These are phyloP conservation scores for Lichtheimia hyalospora DNA, from an alignment of 371 early-diverging fungal genomes.

Conservation along the genomic window DNA sequence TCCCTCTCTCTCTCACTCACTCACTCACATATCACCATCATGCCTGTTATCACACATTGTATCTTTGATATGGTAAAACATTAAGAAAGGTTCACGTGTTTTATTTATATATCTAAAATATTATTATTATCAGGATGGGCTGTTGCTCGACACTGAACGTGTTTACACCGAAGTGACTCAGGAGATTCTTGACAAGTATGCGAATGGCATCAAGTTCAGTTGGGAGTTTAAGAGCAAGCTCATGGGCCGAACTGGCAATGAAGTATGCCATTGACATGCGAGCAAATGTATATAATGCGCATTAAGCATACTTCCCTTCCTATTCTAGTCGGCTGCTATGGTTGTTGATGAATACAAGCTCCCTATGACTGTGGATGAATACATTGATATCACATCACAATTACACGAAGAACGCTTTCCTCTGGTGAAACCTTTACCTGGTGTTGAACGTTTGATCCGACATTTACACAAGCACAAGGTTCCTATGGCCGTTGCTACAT, in stretches of 20 bases:
- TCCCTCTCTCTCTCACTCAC: neutral
- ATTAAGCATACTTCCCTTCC: neutral
- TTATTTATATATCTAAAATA: neutral
- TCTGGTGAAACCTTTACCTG: conserved; percentile 64
- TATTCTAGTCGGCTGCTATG: conserved; percentile 65
- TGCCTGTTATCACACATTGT: conserved; percentile 68
- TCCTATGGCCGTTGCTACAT: conserved; percentile 91
- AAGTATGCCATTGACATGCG: conserved; percentile 32
- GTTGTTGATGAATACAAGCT: conserved; percentile 63
- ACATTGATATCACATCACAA: conserved; percentile 45
- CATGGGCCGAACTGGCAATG: conserved; percentile 75
- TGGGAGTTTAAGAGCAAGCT: conserved; percentile 81
- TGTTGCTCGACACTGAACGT: conserved; percentile 76
- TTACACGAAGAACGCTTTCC: conserved; percentile 63
- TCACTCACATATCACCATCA: neutral
- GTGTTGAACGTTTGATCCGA: conserved; percentile 71
- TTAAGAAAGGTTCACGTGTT: too few relatives aligned
- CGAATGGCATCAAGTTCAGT: conserved; percentile 66
- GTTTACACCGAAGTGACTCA: conserved; percentile 87
- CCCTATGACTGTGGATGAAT: conserved; percentile 83
- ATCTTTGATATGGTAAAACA: conserved; percentile 90
- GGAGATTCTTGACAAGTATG: conserved; percentile 48
- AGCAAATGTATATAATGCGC: neutral
- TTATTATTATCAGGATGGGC: conserved; percentile 31
- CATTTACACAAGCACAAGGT: conserved; percentile 76